A percentile compares a stretch with the other conserved stretches of the same genome.
These are phyloP conservation scores for Apiospora malaysiana DNA, from an alignment of 2,329 filamentous ascomycete species.

Conservation along the genomic window DNA sequence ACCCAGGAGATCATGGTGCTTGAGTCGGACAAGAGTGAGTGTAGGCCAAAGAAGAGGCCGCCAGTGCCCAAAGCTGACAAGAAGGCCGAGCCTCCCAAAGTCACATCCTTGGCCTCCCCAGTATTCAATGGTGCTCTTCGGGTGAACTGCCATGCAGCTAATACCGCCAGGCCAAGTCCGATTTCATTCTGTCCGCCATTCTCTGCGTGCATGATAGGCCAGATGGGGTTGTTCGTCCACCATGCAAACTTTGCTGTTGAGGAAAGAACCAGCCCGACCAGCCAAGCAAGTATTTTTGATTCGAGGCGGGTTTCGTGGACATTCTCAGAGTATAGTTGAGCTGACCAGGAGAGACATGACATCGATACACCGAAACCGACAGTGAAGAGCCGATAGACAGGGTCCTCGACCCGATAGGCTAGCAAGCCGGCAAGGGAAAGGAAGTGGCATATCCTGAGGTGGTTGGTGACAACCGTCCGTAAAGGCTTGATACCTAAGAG, in stretches of 20 bases:
- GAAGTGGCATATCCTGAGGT: constrained; percentile 75
- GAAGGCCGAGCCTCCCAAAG: constrained; percentile 67
- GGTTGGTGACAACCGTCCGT: constrained; percentile 69
- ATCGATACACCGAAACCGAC: constrained; percentile 82
- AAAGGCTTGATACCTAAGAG: constrained; percentile 75
- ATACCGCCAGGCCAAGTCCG: constrained; percentile 75
- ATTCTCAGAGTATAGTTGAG: constrained; percentile 80
- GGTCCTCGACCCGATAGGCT: constrained; percentile 77
- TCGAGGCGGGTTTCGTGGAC: constrained; percentile 78
- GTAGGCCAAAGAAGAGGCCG: constrained; percentile 85
- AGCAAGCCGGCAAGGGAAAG: constrained; percentile 79
- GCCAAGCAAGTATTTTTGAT: constrained; percentile 79
- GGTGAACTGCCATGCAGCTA: constrained; percentile 79
- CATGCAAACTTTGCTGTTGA: constrained; percentile 91
- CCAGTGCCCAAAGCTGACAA: constrained; percentile 80
- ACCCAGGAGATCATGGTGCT: constrained; percentile 99
- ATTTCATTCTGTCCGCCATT: constrained; percentile 94
- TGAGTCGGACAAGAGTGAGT: constrained; percentile 92
- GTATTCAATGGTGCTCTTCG: constrained; percentile 62
- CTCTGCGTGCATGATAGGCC: constrained; percentile 87
- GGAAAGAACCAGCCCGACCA: constrained; percentile 82
- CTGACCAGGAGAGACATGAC: constrained; percentile 83
- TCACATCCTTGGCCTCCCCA: constrained; percentile 39
- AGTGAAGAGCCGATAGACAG: constrained; percentile 77
- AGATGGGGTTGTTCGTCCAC: constrained; percentile 94